Evolutionary conservation across 805 yeast species (phyloP).

Genomic region (Metschnikowia vanudenii): DNA sequence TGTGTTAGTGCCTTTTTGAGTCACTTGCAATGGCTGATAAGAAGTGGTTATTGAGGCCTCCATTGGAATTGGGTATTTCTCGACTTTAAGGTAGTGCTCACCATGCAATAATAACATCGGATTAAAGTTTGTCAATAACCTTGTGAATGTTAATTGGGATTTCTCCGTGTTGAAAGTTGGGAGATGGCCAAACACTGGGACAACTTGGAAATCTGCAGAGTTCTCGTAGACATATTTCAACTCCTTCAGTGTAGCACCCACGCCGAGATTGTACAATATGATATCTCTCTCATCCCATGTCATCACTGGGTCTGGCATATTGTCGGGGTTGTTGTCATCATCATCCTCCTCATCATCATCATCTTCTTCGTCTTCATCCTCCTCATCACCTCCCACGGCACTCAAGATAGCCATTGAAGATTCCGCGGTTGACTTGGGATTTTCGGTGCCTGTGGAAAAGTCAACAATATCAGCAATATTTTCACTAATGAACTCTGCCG

Average conservation of each 20-base stretch:
- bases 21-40: slow-evolving; percentile 65
- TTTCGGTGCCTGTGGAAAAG: slow-evolving; percentile 54
- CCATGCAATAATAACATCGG: slow-evolving; percentile 91
- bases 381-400: slow-evolving; percentile 52
- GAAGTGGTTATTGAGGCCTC: slow-evolving; percentile 61
- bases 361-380: slow-evolving; percentile 29
- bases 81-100: slow-evolving; percentile 83
- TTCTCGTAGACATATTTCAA: slow-evolving; percentile 79
- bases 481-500: slow-evolving; percentile 70
- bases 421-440: slow-evolving; percentile 64
- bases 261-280: slow-evolving; percentile 82
- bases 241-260: slow-evolving; percentile 81
- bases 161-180: slow-evolving; percentile 70
- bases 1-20: slow-evolving; percentile 86
- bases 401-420: slow-evolving; percentile 76
- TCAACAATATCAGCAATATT: slow-evolving; percentile 66
- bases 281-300: slow-evolving; percentile 65
- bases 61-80: slow-evolving; percentile 76
- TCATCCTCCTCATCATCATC: slow-evolving; percentile 40
- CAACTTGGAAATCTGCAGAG: slow-evolving; percentile 70
- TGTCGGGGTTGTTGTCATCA: slow-evolving; percentile 33
- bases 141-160: slow-evolving; percentile 55
- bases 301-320: slow-evolving; percentile 47
- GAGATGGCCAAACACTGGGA: slow-evolving; percentile 89
- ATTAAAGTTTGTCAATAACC: slow-evolving; percentile 75